Conservation (phyloP, 495 filamentous ascomycete species). For the Cryomyces minteri region DNA sequence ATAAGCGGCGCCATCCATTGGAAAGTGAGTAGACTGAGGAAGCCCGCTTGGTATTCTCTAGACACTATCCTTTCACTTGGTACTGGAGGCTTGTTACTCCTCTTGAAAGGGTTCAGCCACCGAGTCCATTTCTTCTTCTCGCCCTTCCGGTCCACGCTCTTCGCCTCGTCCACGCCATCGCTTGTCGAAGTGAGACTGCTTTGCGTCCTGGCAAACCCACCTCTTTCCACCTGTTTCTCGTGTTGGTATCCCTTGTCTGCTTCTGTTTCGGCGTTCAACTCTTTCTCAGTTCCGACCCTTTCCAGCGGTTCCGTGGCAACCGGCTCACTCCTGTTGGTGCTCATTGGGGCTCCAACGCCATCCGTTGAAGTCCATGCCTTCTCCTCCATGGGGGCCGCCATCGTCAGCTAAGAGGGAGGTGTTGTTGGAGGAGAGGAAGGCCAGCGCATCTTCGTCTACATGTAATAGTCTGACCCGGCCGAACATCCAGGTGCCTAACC, state of each 20-base stretch:
- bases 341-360: not conserved
- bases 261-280: constrained; percentile 9
- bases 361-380: constrained; percentile 2
- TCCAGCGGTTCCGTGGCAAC: constrained; percentile 13
- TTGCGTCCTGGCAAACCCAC: constrained; percentile 1
- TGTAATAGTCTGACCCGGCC: not conserved
- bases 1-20: constrained; percentile 54
- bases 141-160: constrained; percentile 9
- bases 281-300: constrained; percentile 9
- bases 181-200: constrained; percentile 5
- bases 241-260: constrained; percentile 2
- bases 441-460: not conserved
- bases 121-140: constrained; percentile 39
- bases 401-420: not conserved
- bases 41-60: constrained; percentile 37
- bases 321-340: constrained; percentile 11
- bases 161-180: constrained; percentile 6
- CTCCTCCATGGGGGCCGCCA: not conserved
- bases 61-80: constrained; percentile 34
- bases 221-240: not conserved
- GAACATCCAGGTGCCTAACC: not conserved
- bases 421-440: not conserved
- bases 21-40: constrained; percentile 42
- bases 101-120: constrained; percentile 42
- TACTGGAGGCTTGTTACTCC: constrained; percentile 37